Base-by-base conservation (phyloP, 1,139 yeast species). In the Kazachstania sp. region DNA sequence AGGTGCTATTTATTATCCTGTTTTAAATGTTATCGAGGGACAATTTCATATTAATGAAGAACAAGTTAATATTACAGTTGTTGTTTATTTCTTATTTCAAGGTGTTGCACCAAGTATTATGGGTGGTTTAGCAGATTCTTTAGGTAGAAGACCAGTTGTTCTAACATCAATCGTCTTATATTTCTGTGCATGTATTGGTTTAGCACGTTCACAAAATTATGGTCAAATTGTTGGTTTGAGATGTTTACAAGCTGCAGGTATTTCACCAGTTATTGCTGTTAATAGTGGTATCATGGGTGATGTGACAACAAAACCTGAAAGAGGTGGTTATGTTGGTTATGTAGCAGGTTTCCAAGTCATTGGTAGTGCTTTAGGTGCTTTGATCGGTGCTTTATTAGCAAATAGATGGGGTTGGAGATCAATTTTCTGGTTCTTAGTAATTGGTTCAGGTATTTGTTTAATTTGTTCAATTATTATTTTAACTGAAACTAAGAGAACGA, bases 341-440 rank as follows among this genome's bases (percentile, higher is more conserved):
- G 74, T 77, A 2, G 65, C 76, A 16, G 94, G 92, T 0, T 66
- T 81, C n/a, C 74, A 80, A 3, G 71, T 83, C 9, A 58, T 83
- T 18, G 95, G 94, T 1, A 83, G 80, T 56, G 87, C 86, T 0
- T 71, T 84, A 50, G 90, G 95, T 5, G 86, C 94, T 0, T 66
- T 86, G n/a, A 66, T 86, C 26, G 95, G 95, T 19, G 84, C 90
- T 7, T 77, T 74, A 0, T 63, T 86, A 32, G 75, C 81, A 3
- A 66, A 76, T 2, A 64, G 73, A 15, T 76, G 83, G 71, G 74
- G 77, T 11, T 86, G 95, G 94, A 71, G 87, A 49, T 80, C 86
- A 0, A 79, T 85, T 20, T 86, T 86, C 58, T 81, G 86, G 78
- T 83, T 85, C 51, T 65, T 83, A 45, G 79, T 83, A 4, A 78